These are phyloP conservation scores for Camptophora hylomeconis DNA, from an alignment of 2,329 filamentous ascomycete species.

Conservation along the genomic window DNA sequence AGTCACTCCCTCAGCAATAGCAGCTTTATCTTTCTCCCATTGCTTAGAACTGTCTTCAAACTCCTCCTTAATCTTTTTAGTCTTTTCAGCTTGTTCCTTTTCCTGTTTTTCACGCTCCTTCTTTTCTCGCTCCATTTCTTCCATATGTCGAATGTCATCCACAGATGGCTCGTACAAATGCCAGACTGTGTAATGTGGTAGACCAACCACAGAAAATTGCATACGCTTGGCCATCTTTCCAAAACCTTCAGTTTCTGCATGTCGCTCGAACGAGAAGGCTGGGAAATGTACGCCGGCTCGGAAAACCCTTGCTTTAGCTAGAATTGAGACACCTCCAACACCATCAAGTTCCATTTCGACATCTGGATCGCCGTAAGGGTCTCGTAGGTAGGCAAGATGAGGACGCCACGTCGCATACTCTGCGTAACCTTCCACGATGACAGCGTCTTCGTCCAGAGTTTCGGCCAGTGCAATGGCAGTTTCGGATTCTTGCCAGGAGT, in stretches of 20 bases:
- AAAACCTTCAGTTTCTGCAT: slow-evolving; percentile 96
- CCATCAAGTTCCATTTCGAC: slow-evolving; percentile 99
- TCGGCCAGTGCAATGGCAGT: slow-evolving; percentile 88
- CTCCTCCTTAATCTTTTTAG: slow-evolving; percentile 66
- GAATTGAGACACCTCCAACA: slow-evolving; percentile 90
- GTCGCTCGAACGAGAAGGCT: slow-evolving; percentile 96
- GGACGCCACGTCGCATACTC: slow-evolving; percentile 98
- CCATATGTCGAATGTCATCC: slow-evolving; percentile 95
- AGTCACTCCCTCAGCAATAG: slow-evolving; percentile 56
- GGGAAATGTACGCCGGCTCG: slow-evolving; percentile 92
- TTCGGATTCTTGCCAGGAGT: slow-evolving; percentile 98
- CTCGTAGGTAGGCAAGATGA: slow-evolving; percentile 88
- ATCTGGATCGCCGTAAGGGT: slow-evolving; percentile 93
- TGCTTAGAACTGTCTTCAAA: slow-evolving; percentile 66
- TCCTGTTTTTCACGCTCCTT: slow-evolving; percentile 70
- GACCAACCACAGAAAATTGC: slow-evolving; percentile 85
- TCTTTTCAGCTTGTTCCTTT: slow-evolving; percentile 55
- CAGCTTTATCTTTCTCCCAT: slow-evolving; percentile 82
- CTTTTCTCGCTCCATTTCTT: slow-evolving; percentile 88
- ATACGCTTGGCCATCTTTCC: slow-evolving; percentile 99
- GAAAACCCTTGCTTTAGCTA: slow-evolving; percentile 93
- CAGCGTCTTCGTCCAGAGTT: slow-evolving; percentile 90
- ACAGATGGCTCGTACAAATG: slow-evolving; percentile 99
- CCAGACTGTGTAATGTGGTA: slow-evolving; percentile 98
- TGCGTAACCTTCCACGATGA: slow-evolving; percentile 97